A percentile compares a stretch with the other conserved stretches of the same genome.
phyloP scores from a whole-genome alignment of 148 eudicot genomes.

The Nyssa sinensis region DNA sequence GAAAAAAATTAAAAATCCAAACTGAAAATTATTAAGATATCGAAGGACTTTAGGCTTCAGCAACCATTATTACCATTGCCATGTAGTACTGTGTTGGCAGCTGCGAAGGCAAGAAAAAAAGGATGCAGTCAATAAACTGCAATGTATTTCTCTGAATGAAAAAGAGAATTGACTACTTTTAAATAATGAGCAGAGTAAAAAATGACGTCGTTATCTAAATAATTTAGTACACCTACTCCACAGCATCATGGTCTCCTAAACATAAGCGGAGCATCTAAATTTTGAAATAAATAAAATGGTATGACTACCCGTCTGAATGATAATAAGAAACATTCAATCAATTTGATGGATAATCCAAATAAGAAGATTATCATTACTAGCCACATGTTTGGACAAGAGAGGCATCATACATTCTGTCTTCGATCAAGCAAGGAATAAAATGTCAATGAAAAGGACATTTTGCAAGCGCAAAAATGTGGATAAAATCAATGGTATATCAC shows the following conservation, averaged over 20 bases:
- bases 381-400: too few relatives aligned
- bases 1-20: not conserved
- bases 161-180: too few relatives aligned
- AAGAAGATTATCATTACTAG: too few relatives aligned
- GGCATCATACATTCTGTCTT: too few relatives aligned
- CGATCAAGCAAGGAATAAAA: too few relatives aligned
- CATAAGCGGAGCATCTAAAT: not conserved
- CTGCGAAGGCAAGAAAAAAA: conserved; percentile 42
- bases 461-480: too few relatives aligned
- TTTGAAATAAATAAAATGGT: too few relatives aligned
- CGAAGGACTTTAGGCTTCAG: not conserved
- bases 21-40: not conserved
- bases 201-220: too few relatives aligned
- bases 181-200: too few relatives aligned
- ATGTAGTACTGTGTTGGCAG: conserved; percentile 80
- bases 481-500: too few relatives aligned
- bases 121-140: conserved; percentile 1
- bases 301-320: not conserved
- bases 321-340: not conserved
- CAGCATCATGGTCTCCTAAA: not conserved
- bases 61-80: conserved; percentile 57
- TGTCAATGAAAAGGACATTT: too few relatives aligned
- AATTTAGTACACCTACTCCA: not conserved
- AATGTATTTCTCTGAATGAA: not conserved
- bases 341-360: not conserved